Percentiles rank a stretch among this genome's conserved stretches.
phyloP scores from a whole-genome alignment of 1,139 yeast species.

The Lipomyces yarrowii region DNA sequence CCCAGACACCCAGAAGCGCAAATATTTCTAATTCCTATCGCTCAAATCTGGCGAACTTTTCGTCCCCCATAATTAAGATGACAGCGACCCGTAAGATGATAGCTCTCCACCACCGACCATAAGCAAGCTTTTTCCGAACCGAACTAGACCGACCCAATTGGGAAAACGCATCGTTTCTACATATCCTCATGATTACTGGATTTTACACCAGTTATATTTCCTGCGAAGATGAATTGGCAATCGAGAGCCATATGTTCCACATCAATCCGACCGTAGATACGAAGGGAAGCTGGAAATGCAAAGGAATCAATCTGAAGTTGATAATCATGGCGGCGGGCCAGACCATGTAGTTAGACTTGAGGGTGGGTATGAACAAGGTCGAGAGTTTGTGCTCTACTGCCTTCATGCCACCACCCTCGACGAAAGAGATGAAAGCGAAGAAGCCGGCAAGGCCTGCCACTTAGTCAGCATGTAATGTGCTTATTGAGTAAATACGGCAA shows the following conservation, averaged over 20 bases:
- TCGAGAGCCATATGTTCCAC: constrained; percentile 90
- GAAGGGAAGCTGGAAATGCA: constrained; percentile 84
- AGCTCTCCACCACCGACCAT: neutral
- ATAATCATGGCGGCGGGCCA: constrained; percentile 96
- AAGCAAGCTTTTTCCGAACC: neutral
- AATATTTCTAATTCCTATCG: neutral
- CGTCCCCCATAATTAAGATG: neutral
- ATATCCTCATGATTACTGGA: neutral
- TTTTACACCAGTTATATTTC: neutral
- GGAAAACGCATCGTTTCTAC: neutral
- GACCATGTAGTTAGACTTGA: constrained; percentile 77
- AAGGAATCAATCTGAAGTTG: constrained; percentile 80
- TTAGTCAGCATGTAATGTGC: neutral
- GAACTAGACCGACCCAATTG: neutral
- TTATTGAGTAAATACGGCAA: neutral
- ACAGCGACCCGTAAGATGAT: neutral
- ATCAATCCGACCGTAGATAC: constrained; percentile 86
- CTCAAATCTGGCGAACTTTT: neutral
- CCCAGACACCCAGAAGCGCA: neutral
- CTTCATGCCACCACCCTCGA: constrained; percentile 71
- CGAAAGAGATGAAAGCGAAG: constrained; percentile 80
- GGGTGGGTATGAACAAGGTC: constrained; percentile 70
- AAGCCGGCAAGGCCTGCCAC: constrained; percentile 62
- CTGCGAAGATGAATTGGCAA: constrained; percentile 38
- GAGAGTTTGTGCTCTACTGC: constrained; percentile 66